phyloP scores from a whole-genome alignment of 1,139 yeast genomes.

The Groenewaldozyma sp. region DNA sequence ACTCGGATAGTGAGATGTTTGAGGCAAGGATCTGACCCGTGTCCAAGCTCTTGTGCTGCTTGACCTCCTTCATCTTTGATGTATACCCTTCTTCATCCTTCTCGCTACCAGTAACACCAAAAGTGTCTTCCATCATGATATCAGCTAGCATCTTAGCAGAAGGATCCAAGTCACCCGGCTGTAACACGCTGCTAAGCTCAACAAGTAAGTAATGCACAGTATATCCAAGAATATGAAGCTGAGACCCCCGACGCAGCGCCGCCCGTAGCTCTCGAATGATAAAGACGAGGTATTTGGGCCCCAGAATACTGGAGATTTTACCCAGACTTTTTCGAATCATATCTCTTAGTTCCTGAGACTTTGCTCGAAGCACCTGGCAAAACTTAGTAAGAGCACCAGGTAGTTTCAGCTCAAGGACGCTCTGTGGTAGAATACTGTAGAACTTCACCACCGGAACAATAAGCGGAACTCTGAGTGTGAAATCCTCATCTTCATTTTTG shows the following conservation, averaged over 20 bases:
- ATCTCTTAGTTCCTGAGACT: constrained; percentile 84
- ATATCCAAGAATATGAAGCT: constrained; percentile 84
- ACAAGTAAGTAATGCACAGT: constrained; percentile 69
- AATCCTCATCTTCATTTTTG: constrained; percentile 43
- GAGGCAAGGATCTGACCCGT: constrained; percentile 71
- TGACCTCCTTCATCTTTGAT: constrained; percentile 83
- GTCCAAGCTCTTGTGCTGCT: constrained; percentile 80
- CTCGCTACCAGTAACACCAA: constrained; percentile 89
- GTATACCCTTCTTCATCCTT: constrained; percentile 91
- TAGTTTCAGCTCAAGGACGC: constrained; percentile 46
- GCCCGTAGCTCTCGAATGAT: constrained; percentile 67
- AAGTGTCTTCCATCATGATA: constrained; percentile 82
- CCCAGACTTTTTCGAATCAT: constrained; percentile 72
- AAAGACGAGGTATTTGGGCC: constrained; percentile 64
- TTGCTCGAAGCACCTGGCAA: constrained; percentile 80
- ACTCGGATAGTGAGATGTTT: constrained; percentile 51
- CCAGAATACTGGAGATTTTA: constrained; percentile 53
- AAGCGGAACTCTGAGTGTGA: constrained; percentile 64
- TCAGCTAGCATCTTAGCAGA: constrained; percentile 53
- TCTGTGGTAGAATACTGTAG: constrained; percentile 52
- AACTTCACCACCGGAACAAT: constrained; percentile 76
- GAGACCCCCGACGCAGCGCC: constrained; percentile 84
- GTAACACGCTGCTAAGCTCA: constrained; percentile 39
- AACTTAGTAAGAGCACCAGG: constrained; percentile 79
- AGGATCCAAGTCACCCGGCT: constrained; percentile 70